Conservation (phyloP, 352 stramenopile genomes). For the Pythium oligandrum region DNA sequence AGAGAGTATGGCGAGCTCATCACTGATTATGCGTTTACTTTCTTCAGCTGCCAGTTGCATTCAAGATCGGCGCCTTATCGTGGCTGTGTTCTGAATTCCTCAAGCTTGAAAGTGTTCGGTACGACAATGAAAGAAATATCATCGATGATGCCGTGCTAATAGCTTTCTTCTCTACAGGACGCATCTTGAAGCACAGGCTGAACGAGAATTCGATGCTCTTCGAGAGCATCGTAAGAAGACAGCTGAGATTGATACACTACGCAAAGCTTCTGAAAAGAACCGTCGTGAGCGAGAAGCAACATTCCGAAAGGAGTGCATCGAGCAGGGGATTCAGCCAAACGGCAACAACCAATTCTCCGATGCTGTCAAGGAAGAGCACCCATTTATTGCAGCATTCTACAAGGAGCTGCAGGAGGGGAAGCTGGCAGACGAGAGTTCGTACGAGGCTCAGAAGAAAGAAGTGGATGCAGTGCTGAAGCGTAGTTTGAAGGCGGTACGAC, state of each 20-base stretch:
- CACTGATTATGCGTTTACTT: background rate
- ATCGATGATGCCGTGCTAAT: background rate
- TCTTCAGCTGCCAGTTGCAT: conserved; percentile 22
- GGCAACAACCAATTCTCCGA: conserved; percentile 37
- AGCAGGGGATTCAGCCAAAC: conserved; percentile 30
- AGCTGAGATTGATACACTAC: conserved; percentile 19
- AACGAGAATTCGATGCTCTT: conserved; percentile 26
- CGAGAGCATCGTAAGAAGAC: conserved; percentile 24
- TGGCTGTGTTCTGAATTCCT: conserved; percentile 28
- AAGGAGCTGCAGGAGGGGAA: conserved; percentile 22
- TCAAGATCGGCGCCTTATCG: conserved; percentile 23
- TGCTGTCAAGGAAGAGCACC: conserved; percentile 27
- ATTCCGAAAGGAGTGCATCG: conserved; percentile 27
- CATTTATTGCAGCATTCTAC: conserved; percentile 30
- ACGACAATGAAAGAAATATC: background rate
- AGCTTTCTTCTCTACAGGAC: conserved; percentile 7
- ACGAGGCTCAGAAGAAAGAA: conserved; percentile 9
- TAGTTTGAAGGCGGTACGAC: conserved; percentile 15
- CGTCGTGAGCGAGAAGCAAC: conserved; percentile 22
- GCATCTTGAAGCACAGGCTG: conserved; percentile 25
- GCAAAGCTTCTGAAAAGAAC: conserved; percentile 22
- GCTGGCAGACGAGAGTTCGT: conserved; percentile 18
- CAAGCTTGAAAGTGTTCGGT: conserved; percentile 26
- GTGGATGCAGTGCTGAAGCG: conserved; percentile 14
- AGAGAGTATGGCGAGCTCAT: no score